Evolutionary conservation across 2,329 filamentous ascomycete genomes (phyloP).

Genomic region (Fusarium compactum): DNA sequence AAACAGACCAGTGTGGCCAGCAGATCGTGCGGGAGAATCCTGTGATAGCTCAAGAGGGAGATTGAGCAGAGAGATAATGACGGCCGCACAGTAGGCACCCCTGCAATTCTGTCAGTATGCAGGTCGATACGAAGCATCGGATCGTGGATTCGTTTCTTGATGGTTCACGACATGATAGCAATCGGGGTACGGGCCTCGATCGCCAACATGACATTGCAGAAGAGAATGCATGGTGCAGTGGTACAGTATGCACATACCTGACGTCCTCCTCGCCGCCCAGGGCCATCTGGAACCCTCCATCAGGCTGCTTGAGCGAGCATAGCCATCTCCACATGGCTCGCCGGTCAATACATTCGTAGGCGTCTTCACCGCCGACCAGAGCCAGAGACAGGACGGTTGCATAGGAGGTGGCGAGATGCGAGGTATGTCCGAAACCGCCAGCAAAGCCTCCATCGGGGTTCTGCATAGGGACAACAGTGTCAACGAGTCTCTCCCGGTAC

Average conservation of each 20-base stretch:
- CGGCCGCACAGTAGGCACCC: slow-evolving; percentile 91
- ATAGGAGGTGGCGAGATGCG: slow-evolving; percentile 91
- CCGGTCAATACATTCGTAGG: slow-evolving; percentile 82
- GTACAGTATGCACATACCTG: slow-evolving; percentile 65
- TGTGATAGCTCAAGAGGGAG: slow-evolving; percentile 83
- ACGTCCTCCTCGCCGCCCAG: slow-evolving; percentile 92
- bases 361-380: slow-evolving; percentile 80
- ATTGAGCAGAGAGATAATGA: slow-evolving; percentile 84
- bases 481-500: slow-evolving; percentile 77
- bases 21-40: slow-evolving; percentile 74
- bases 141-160: slow-evolving; percentile 8
- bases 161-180: slow-evolving; percentile 16
- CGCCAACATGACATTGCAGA: slow-evolving; percentile 15
- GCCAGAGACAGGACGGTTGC: slow-evolving; percentile 83
- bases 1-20: slow-evolving; percentile 73
- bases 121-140: neutral
- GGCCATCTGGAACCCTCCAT: slow-evolving; percentile 91
- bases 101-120: slow-evolving; percentile 57
- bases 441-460: slow-evolving; percentile 88
- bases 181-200: slow-evolving; percentile 35
- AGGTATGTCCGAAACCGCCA: slow-evolving; percentile 90
- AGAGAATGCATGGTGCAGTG: slow-evolving; percentile 1
- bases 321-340: slow-evolving; percentile 92
- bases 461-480: slow-evolving; percentile 84
- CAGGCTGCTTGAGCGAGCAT: slow-evolving; percentile 83